Evolutionary conservation across 441 rosid species (phyloP).

Genomic region (Jatropha podagrica): DNA sequence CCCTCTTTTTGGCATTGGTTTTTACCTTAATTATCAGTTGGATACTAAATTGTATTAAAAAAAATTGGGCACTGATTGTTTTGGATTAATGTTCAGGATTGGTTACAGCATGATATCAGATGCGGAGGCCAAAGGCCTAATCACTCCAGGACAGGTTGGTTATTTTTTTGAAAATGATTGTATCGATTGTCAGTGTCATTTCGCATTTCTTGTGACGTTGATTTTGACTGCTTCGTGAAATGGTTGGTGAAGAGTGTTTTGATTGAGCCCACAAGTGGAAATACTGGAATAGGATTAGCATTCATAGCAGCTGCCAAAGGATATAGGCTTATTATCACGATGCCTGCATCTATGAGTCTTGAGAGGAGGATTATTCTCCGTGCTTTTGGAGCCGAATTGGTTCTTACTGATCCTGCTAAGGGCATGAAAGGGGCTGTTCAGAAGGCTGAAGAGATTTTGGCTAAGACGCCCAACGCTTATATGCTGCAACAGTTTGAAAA

Average conservation of each 20-base stretch:
- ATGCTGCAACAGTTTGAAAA: conserved; percentile 90
- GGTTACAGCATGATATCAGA: conserved; percentile 85
- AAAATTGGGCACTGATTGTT: conserved; percentile 4
- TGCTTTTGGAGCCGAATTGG: conserved; percentile 86
- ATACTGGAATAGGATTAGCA: conserved; percentile 86
- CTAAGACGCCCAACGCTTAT: conserved; percentile 72
- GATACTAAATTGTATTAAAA: too few relatives aligned
- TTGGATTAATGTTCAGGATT: conserved; percentile 49
- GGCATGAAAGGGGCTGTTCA: conserved; percentile 93
- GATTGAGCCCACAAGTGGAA: conserved; percentile 90
- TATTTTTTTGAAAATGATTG: not conserved
- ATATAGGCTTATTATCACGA: conserved; percentile 75
- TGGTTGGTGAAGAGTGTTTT: conserved; percentile 59
- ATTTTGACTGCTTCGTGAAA: conserved; percentile 19
- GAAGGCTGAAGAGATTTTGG: conserved; percentile 80
- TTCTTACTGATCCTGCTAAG: conserved; percentile 81
- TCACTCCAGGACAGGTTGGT: conserved; percentile 69
- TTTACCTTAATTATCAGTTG: not conserved
- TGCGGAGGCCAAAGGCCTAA: conserved; percentile 73
- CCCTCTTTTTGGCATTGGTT: not conserved
- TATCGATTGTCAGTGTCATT: not conserved
- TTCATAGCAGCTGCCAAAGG: conserved; percentile 89
- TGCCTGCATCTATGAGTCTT: conserved; percentile 93
- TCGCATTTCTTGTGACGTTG: conserved; percentile 1
- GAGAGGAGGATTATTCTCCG: conserved; percentile 88